Conservation (phyloP, 2,329 filamentous ascomycete genomes). For the Beauveria varroae region DNA sequence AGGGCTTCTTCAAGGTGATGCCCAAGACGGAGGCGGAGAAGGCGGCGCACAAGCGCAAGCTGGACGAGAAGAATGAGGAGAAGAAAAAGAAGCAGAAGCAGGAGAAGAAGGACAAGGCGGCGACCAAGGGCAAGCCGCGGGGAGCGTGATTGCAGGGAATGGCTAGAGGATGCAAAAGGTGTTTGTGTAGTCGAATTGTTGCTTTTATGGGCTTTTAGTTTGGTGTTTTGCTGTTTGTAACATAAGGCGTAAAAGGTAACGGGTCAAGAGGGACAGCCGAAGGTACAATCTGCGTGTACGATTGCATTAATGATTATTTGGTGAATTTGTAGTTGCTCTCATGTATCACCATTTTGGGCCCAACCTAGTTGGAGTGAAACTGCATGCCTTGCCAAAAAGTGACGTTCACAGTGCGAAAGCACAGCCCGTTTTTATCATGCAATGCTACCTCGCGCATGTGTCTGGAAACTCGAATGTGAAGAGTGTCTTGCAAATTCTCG, state of each 20-base stretch:
- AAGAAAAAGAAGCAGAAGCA: slow-evolving; percentile 95
- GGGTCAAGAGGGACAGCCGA: neutral
- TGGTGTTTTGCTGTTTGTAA: neutral
- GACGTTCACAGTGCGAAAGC: neutral
- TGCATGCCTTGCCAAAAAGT: neutral
- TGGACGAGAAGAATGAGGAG: slow-evolving; percentile 83
- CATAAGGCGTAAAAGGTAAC: slow-evolving; percentile 3
- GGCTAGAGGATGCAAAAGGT: neutral
- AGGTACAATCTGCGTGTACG: neutral
- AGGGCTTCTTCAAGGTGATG: slow-evolving; percentile 94
- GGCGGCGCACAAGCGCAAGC: slow-evolving; percentile 79
- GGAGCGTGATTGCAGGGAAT: slow-evolving; percentile 32
- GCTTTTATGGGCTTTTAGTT: neutral
- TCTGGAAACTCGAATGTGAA: neutral
- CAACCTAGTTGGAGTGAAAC: neutral
- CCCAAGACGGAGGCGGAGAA: slow-evolving; percentile 85
- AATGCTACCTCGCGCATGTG: no score
- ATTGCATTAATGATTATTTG: neutral
- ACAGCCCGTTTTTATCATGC: neutral
- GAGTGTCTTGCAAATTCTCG: neutral
- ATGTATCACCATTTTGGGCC: neutral
- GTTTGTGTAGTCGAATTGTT: neutral
- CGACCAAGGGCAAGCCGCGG: slow-evolving; percentile 78
- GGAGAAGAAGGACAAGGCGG: slow-evolving; percentile 92
- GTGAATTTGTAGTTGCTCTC: neutral